Conservation (phyloP, 352 stramenopile species). For the Globisporangium sylvaticum region DNA sequence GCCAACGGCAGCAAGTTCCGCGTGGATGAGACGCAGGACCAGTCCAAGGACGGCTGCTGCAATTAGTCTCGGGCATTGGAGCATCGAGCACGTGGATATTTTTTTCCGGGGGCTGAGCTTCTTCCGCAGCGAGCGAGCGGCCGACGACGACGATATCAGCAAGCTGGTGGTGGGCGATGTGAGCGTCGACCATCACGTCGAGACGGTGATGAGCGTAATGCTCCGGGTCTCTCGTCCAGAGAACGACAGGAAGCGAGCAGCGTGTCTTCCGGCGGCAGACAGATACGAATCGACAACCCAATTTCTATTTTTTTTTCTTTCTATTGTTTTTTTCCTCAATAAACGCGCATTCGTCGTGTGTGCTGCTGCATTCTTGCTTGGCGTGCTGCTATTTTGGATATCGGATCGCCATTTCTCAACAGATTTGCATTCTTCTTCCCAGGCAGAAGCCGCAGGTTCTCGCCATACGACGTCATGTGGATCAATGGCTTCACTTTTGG, state of each 20-base stretch:
- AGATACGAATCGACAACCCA: neutral
- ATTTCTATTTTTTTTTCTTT: neutral
- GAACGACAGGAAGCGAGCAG: neutral
- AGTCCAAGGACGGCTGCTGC: slow-evolving; percentile 80
- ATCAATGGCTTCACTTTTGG: too few species aligned
- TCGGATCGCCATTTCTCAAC: neutral
- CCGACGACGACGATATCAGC: neutral
- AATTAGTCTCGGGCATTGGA: slow-evolving; percentile 22
- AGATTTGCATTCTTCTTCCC: too few species aligned
- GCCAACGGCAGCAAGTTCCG: slow-evolving; percentile 83
- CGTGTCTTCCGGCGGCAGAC: neutral
- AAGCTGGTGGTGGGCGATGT: neutral
- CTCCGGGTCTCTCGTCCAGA: neutral
- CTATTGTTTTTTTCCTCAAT: neutral
- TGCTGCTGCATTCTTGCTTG: neutral
- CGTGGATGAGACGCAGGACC: slow-evolving; percentile 77
- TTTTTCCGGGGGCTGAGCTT: neutral
- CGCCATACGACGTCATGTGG: too few species aligned
- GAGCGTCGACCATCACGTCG: neutral
- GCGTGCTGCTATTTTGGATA: neutral
- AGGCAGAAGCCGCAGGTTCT: too few species aligned
- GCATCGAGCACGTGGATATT: neutral
- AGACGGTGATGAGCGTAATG: neutral
- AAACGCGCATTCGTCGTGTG: neutral
- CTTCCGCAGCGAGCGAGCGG: neutral